These are phyloP conservation scores for Penicillium mononematosum DNA, from an alignment of 495 filamentous ascomycete genomes.

Conservation along the genomic window DNA sequence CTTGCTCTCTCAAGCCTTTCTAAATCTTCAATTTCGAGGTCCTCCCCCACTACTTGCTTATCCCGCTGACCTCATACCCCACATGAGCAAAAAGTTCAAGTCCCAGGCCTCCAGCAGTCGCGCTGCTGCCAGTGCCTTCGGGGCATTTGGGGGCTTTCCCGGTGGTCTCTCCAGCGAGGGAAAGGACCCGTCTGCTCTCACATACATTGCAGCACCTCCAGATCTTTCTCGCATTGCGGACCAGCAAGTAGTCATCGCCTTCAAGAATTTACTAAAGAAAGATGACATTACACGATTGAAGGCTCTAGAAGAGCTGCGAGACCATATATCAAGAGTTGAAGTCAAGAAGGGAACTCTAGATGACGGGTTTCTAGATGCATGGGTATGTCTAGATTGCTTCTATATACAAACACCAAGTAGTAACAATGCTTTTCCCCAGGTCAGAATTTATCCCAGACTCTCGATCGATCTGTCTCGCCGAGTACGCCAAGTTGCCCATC, in stretches of 20 bases:
- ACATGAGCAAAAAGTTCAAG: slow-evolving; percentile 70
- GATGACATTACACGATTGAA: slow-evolving; percentile 92
- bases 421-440: slow-evolving; percentile 45
- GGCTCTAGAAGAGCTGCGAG: slow-evolving; percentile 80
- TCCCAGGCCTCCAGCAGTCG: slow-evolving; percentile 71
- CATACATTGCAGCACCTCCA: slow-evolving; percentile 82
- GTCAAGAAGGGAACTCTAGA: slow-evolving; percentile 58
- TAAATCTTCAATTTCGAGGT: slow-evolving; percentile 10
- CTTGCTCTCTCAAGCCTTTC: slow-evolving; percentile 5
- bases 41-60: slow-evolving; percentile 22
- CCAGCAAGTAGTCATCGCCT: slow-evolving; percentile 76
- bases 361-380: slow-evolving; percentile 76
- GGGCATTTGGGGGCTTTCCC: slow-evolving; percentile 47
- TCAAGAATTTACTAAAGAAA: slow-evolving; percentile 91
- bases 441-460: slow-evolving; percentile 78
- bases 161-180: slow-evolving; percentile 47
- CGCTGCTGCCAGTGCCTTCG: slow-evolving; percentile 53
- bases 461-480: slow-evolving; percentile 86
- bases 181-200: slow-evolving; percentile 58
- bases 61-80: slow-evolving; percentile 43
- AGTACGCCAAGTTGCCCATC: slow-evolving; percentile 81
- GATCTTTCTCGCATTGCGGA: slow-evolving; percentile 76
- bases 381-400: slow-evolving; percentile 61
- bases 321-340: slow-evolving; percentile 53
- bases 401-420: slow-evolving; percentile 22